A percentile compares a stretch with the other conserved stretches of the same genome.
Evolutionary conservation across 768 basidiomycete species (phyloP).

Genomic region (Imleria badia): DNA sequence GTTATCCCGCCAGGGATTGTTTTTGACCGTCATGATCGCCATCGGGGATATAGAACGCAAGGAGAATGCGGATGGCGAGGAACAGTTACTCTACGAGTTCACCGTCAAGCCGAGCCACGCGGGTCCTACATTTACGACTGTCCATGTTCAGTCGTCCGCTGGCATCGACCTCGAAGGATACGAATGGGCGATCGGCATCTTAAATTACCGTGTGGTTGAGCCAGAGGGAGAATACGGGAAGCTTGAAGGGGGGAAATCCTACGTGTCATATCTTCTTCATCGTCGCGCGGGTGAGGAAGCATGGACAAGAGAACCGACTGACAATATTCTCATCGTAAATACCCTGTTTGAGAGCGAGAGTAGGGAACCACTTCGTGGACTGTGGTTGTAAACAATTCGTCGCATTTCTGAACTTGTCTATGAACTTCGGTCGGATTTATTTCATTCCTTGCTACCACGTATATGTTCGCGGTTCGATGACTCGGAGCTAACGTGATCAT

Average conservation of each 20-base stretch:
- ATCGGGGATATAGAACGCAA: constrained; percentile 4
- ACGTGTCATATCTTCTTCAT: constrained; percentile 15
- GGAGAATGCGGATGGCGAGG: neutral
- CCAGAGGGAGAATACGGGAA: constrained; percentile 10
- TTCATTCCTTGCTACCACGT: no score
- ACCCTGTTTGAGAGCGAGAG: constrained; percentile 12
- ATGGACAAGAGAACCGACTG: constrained; percentile 15
- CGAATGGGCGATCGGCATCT: constrained; percentile 15
- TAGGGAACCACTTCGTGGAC: constrained; percentile 7
- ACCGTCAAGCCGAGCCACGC: constrained; percentile 8
- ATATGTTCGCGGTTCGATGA: no score
- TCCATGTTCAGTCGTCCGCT: neutral
- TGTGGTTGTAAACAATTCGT: constrained; percentile 10
- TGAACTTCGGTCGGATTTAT: no score
- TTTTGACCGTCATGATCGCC: constrained; percentile 10
- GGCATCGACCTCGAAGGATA: neutral
- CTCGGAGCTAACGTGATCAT: no score
- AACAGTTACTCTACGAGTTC: constrained; percentile 6
- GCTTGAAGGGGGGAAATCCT: constrained; percentile 7
- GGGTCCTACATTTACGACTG: constrained; percentile 2
- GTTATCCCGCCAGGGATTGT: constrained; percentile 15
- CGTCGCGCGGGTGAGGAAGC: neutral
- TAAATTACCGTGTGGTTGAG: constrained; percentile 14
- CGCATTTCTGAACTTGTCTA: no score
- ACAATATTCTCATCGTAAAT: constrained; percentile 12